Evolutionary conservation across 2,329 filamentous ascomycete species (phyloP), one percentile per base, ranked within the genome.

Genomic region (Calycina herbarum): DNA sequence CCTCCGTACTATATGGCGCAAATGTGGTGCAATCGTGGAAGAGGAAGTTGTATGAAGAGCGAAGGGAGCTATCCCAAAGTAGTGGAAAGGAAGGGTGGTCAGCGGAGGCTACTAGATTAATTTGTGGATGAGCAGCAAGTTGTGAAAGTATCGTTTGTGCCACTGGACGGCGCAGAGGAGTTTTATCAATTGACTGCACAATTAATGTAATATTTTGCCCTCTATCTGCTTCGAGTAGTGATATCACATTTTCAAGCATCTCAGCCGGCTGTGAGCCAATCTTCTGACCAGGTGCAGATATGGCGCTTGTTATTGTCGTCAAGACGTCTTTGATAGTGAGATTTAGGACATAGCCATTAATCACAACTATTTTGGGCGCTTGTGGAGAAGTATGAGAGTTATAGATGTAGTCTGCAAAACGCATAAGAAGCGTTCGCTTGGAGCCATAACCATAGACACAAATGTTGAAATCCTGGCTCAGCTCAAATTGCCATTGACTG

Each of bases 21-120:
- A 97, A 97, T 0, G 95, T 98, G 0, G 95, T 98, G 73, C 90
- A 90, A 79, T 99, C 94, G 79, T 99, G 95, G 78, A 96, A 97
- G 33, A 93, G 81, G 71, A 97, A 94, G 76, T 91, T 91, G 78
- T 94, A 92, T 33, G 91, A 86, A 17, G 92, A 89, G 58, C 91
- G 89, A n/a, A 94, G 83, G 63, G 89, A 89, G 62, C 92, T 89
- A 78, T 97, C 93, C 94, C 94, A 99, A 61, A 98, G 84, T 1
- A 97, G 79, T 0, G 92, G 82, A 74, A 97, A 97, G 73, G 91
- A 92, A 6, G 94, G 93, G 8, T 92, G 93, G 78, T 98, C 94
- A 64, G 90, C 90, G 1, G 93, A 96, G 71, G 90, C 91, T 35
- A 96, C 78, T 31, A 98, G 81, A 62, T 84, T 86, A 68, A 98